Evolutionary conservation across 768 basidiomycete genomes (phyloP), one percentile per base, ranked within the genome.

Genomic region (Cantharellus cinnabarinus): DNA sequence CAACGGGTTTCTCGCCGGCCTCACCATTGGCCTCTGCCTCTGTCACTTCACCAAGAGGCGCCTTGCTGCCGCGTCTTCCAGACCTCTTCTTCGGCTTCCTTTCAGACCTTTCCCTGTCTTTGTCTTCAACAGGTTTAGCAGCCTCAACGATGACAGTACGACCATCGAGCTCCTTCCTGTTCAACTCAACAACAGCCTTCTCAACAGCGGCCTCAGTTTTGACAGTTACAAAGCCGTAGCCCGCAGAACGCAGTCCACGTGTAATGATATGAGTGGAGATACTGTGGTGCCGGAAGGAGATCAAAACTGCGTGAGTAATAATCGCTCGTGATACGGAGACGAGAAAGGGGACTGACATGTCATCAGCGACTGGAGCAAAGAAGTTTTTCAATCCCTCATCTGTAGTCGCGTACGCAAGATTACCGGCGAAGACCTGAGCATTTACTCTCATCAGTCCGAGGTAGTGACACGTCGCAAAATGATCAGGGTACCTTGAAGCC

Each of bases 361-460:
- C 88, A 75, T 74, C 79, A 72, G 79, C 76, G 69, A 89, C 82
- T 69, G 85, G 84, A 72, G 77, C 83, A 77, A 93, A 94, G 78
- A 94, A 85, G 72, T 85, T 75, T 83, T 80, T 85, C 75, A 94
- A 83, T 81, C 86, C 86, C 74, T 89, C 85, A 77, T 89, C 87
- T 77, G 85, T 88, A 65, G 87, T 89, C 69, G 81, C 76, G 73
- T 91, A 94, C 76, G 88, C 81, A 77, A 94, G 89, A 75, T 94
- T 94, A 67, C 90, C 90, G 69, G 83, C 87, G 72, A 93, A 93
- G 76, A 90, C 86, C 89, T 91, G 66, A 29, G 55, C 35, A 56
- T 57, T 14, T 42, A 38, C 57, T 56, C 62, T 10, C 35, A 62
- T 58, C 58, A 42, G 48, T 39, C 15, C 39, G 61, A 15, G 37